These are phyloP conservation scores for Aspergillus cavernicola DNA, from an alignment of 495 filamentous ascomycete genomes.

Conservation along the genomic window DNA sequence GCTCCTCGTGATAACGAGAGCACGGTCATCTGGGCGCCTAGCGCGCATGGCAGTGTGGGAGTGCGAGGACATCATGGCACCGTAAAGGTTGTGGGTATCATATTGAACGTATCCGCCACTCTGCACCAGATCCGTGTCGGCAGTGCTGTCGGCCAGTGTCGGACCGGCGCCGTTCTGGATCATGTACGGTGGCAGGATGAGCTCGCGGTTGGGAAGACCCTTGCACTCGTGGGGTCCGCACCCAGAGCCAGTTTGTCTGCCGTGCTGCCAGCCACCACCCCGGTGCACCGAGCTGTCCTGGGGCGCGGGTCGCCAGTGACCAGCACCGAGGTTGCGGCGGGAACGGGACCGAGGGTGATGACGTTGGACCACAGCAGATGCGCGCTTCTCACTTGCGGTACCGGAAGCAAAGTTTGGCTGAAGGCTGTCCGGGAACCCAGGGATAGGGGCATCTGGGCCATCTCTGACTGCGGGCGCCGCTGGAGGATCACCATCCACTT, in stretches of 20 bases:
- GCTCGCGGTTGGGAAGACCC: conserved; percentile 53
- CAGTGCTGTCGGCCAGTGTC: conserved; percentile 63
- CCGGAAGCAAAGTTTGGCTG: conserved; percentile 48
- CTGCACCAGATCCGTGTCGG: conserved; percentile 71
- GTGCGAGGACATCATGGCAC: conserved; percentile 75
- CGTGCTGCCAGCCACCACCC: conserved; percentile 1
- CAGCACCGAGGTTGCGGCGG: conserved; percentile 17
- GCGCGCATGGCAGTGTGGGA: conserved; percentile 65
- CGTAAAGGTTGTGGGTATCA: conserved; percentile 83
- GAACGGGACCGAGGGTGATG: not conserved
- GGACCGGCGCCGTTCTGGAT: conserved; percentile 71
- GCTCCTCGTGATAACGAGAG: conserved; percentile 79
- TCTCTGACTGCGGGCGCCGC: conserved; percentile 51
- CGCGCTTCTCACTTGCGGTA: conserved; percentile 8
- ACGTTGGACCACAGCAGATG: conserved; percentile 39
- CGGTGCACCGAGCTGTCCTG: not conserved
- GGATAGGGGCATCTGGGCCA: conserved; percentile 52
- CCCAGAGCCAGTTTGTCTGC: not conserved
- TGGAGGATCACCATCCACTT: conserved; percentile 59
- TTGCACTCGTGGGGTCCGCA: conserved; percentile 6
- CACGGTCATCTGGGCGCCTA: conserved; percentile 62
- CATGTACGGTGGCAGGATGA: conserved; percentile 68
- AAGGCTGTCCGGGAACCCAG: conserved; percentile 69
- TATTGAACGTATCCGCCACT: conserved; percentile 65
- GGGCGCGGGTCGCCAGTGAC: conserved; percentile 13